Evolutionary conservation across 2,329 filamentous ascomycete genomes (phyloP).

Genomic region (Ceratocystis destructans): DNA sequence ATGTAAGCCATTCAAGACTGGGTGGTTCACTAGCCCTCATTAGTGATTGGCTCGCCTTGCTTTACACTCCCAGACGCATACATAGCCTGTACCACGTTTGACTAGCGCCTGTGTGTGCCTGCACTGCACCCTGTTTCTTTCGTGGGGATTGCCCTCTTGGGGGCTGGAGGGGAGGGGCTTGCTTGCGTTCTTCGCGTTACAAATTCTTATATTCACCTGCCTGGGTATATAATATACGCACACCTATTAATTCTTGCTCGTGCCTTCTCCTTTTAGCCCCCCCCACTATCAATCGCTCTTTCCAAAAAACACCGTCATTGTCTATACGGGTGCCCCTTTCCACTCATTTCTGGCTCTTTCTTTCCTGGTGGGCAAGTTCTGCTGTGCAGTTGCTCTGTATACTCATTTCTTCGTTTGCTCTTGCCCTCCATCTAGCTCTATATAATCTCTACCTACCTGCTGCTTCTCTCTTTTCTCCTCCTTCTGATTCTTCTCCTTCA

Average conservation of each 20-base stretch:
- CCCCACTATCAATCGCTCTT: not conserved
- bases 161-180: too few relatives aligned
- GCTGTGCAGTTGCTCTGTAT: conserved; percentile 18
- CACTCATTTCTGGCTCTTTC: conserved; percentile 1
- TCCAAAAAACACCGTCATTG: not conserved
- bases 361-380: conserved; percentile 6
- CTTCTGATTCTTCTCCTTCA: not conserved
- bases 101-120: not conserved
- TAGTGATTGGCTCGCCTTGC: not conserved
- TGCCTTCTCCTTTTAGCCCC: conserved; percentile 8
- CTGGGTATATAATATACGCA: not conserved
- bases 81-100: not conserved
- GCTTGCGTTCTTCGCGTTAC: not conserved
- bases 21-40: too few relatives aligned
- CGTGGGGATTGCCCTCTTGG: too few relatives aligned
- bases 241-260: conserved; percentile 20
- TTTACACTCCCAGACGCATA: not conserved
- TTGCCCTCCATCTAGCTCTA: not conserved
- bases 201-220: not conserved
- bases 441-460: not conserved
- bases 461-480: not conserved
- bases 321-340: not conserved
- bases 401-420: not conserved
- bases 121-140: not conserved
- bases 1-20: too few relatives aligned